Base-by-base conservation (phyloP, 2,329 filamentous ascomycete species). In the Ophioceras dolichostomum region DNA sequence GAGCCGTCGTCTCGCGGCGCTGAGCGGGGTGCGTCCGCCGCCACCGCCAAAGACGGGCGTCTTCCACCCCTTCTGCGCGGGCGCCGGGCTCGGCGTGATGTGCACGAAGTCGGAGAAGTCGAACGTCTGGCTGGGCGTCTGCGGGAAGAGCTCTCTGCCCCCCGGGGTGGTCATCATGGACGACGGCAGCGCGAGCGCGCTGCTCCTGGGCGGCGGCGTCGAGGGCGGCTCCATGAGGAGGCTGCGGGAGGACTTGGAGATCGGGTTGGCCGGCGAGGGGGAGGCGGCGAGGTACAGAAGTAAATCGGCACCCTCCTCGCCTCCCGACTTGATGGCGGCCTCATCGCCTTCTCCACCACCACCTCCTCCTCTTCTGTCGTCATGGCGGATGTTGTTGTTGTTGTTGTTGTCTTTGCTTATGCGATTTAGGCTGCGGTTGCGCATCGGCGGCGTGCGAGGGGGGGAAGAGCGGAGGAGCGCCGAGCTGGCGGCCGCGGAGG, bases 71-170 rank as follows among this genome's bases (percentile, higher is more conserved):
- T 78, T 85, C 62, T 95, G 91, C 21, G 85, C 89, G 12, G 34
- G 34, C 19, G 86, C 91, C 16, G 91, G 91, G 52, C 86, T 94
- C 0, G 91, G 91, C 6, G 91, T 94, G 56, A 96, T 89, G 60
- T 96, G 95, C 54, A 96, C 81, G 60, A 94, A 98, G 55, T 98
- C 91, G 37, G 87, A 77, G 61, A 96, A 94, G 62, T 96, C 93
- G 59, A 96, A 93, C 34, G 59, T 63, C 52, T 88, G 83, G 13
- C 80, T 80, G 0, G 89, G 89, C 1, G 89, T 96, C 44, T 75
- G 78, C 36, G 82, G 76, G 50, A 78, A 75, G 33, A 80, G 50
- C 50, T 77, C 81, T 43, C 74, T 73, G 29, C 79, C 80, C 37
- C 79, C 77, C 2, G 84, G 84, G 10, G 85, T 91, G n/a, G 76